These are phyloP conservation scores for Truncatella angustata DNA, from an alignment of 2,329 filamentous ascomycete species.

Conservation along the genomic window DNA sequence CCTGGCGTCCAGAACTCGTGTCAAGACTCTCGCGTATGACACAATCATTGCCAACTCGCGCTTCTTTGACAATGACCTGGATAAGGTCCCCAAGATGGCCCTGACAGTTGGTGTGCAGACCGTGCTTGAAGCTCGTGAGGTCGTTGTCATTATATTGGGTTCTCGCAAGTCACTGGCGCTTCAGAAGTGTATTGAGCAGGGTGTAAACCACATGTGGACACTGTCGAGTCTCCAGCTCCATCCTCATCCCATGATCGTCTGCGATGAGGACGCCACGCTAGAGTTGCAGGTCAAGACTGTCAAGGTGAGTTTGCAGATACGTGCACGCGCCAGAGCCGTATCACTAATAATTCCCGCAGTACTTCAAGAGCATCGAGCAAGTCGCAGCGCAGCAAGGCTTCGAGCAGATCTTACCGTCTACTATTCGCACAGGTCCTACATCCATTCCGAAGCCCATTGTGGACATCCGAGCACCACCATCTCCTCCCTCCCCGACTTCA, in stretches of 20 bases:
- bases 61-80: conserved; percentile 76
- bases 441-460: conserved; percentile 35
- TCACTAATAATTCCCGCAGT: conserved; percentile 37
- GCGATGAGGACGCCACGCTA: conserved; percentile 75
- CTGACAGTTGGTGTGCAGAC: conserved; percentile 84
- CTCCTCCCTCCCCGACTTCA: conserved; percentile 8
- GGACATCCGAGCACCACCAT: conserved; percentile 33
- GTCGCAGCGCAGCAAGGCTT: conserved; percentile 57
- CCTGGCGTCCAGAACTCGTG: conserved; percentile 72
- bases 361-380: conserved; percentile 71
- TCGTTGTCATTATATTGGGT: conserved; percentile 79
- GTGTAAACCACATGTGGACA: conserved; percentile 90
- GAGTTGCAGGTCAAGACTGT: conserved; percentile 74
- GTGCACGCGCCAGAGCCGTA: too few relatives aligned
- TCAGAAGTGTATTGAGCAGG: conserved; percentile 77
- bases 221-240: conserved; percentile 79
- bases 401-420: conserved; percentile 56
- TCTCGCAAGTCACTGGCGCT: conserved; percentile 78
- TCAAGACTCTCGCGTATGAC: conserved; percentile 85
- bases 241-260: conserved; percentile 77
- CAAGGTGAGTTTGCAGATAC: conserved; percentile 39
- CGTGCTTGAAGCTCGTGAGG: conserved; percentile 76
- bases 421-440: conserved; percentile 51
- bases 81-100: conserved; percentile 75
- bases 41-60: conserved; percentile 83